A percentile compares a stretch with the other conserved stretches of the same genome.
These are phyloP conservation scores for Linum trigynum DNA, from an alignment of 345 rosid genomes.

Conservation along the genomic window DNA sequence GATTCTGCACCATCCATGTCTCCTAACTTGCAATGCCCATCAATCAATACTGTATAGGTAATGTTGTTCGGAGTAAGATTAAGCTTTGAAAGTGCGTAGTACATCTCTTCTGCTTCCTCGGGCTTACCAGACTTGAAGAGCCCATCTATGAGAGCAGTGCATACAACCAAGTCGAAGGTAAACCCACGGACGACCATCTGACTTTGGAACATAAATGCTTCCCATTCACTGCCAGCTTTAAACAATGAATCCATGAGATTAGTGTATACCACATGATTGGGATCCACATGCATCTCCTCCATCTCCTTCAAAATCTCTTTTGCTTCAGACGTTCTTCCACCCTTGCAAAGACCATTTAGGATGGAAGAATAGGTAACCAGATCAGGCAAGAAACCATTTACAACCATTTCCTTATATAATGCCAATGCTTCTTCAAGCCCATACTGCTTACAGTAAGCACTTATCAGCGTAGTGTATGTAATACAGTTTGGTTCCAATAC, in stretches of 20 bases:
- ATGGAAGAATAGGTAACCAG: constrained; percentile 71
- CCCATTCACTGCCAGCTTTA: constrained; percentile 40
- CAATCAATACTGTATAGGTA: constrained; percentile 63
- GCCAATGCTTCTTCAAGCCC: constrained; percentile 51
- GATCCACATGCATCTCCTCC: constrained; percentile 55
- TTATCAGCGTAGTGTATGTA: constrained; percentile 59
- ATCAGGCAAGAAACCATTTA: constrained; percentile 52
- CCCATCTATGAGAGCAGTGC: constrained; percentile 69
- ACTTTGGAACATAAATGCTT: constrained; percentile 57
- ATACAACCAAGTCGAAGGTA: constrained; percentile 61
- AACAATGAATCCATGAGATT: constrained; percentile 57
- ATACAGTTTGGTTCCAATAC: constrained; percentile 44
- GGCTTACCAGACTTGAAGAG: constrained; percentile 58
- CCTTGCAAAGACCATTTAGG: constrained; percentile 60
- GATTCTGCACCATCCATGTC: constrained; percentile 46
- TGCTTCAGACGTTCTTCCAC: constrained; percentile 50
- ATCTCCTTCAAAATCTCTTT: constrained; percentile 51
- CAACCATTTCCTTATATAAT: constrained; percentile 51
- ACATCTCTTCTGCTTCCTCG: constrained; percentile 50
- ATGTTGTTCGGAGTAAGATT: constrained; percentile 41
- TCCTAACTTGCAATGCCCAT: constrained; percentile 64
- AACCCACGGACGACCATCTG: constrained; percentile 74
- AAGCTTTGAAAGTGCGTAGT: constrained; percentile 34
- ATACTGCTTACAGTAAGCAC: constrained; percentile 46
- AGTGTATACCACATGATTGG: constrained; percentile 61